Percentiles rank a stretch among this genome's conserved stretches.
Evolutionary conservation across 2,329 filamentous ascomycete species (phyloP).

Genomic region (Samsoniella hepiali): DNA sequence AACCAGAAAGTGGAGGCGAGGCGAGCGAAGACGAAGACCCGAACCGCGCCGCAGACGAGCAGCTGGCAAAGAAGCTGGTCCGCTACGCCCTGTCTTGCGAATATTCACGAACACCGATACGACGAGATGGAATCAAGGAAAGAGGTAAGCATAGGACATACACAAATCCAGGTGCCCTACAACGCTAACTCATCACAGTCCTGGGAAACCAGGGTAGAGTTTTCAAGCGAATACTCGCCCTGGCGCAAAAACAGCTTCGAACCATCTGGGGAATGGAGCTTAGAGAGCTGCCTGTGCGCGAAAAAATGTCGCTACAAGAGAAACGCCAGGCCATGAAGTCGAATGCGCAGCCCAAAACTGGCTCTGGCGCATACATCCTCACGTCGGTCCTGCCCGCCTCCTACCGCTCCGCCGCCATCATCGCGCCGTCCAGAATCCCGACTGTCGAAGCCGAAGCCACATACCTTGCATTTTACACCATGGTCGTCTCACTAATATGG

Average conservation of each 20-base stretch:
- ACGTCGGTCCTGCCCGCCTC: conserved; percentile 65
- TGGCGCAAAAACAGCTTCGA: conserved; percentile 69
- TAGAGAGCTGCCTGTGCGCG: conserved; percentile 73
- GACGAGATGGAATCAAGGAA: conserved; percentile 60
- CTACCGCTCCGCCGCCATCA: conserved; percentile 65
- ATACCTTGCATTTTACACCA: conserved; percentile 77
- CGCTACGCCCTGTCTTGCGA: conserved; percentile 66
- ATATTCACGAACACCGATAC: conserved; percentile 57
- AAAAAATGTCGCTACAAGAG: conserved; percentile 78
- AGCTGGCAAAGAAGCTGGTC: conserved; percentile 64
- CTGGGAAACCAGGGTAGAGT: conserved; percentile 65
- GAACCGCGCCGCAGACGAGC: conserved; percentile 44
- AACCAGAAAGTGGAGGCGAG: conserved; percentile 38
- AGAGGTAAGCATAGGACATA: conserved; percentile 44
- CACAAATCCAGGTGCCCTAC: conserved; percentile 16
- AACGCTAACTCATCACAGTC: conserved; percentile 44
- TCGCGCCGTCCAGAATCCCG: conserved; percentile 65
- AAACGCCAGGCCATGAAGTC: conserved; percentile 64
- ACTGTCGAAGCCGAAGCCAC: conserved; percentile 67
- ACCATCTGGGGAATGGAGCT: conserved; percentile 89
- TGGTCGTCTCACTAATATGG: conserved; percentile 73
- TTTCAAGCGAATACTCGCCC: conserved; percentile 74
- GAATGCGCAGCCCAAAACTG: conserved; percentile 50
- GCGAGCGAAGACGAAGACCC: conserved; percentile 32
- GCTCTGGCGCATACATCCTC: conserved; percentile 73